phyloP scores from a whole-genome alignment of 2,329 filamentous ascomycete genomes.

The Ophidiomyces ophidiicola region DNA sequence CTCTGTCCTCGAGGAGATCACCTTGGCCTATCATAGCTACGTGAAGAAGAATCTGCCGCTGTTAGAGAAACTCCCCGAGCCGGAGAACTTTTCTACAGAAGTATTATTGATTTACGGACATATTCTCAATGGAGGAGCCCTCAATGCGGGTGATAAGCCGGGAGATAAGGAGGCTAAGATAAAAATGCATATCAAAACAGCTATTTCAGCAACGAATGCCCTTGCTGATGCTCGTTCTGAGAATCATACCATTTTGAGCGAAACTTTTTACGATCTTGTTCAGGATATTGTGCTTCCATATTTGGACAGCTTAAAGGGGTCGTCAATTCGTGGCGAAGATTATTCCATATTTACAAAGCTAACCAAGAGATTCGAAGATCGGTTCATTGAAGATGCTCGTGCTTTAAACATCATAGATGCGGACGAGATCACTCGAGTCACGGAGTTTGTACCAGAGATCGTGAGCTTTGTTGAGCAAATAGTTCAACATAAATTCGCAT shows the following conservation, averaged over 20 bases:
- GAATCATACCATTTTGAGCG: constrained; percentile 21
- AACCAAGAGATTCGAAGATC: constrained; percentile 72
- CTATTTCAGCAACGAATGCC: constrained; percentile 41
- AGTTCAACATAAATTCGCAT: constrained; percentile 74
- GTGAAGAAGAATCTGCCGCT: constrained; percentile 56
- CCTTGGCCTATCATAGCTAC: constrained; percentile 44
- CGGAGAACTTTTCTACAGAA: constrained; percentile 38
- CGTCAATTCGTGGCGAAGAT: constrained; percentile 47
- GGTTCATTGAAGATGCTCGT: constrained; percentile 80
- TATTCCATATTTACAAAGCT: constrained; percentile 76
- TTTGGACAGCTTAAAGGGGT: constrained; percentile 53
- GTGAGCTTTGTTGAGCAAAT: constrained; percentile 72
- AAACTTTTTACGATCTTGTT: constrained; percentile 45
- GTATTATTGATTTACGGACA: constrained; percentile 42
- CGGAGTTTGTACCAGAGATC: constrained; percentile 81
- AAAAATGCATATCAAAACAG: constrained; percentile 73
- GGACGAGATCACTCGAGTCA: constrained; percentile 76
- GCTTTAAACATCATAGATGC: constrained; percentile 73
- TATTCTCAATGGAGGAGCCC: constrained; percentile 43
- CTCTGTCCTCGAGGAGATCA: constrained; percentile 39
- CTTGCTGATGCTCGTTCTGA: constrained; percentile 21
- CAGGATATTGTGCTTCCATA: constrained; percentile 68
- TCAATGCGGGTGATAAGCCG: constrained; percentile 44
- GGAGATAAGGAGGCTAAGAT: constrained; percentile 74
- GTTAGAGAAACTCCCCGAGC: constrained; percentile 34